Percentiles rank a stretch among this genome's conserved stretches.
These are phyloP conservation scores for Podospora anserina DNA, from an alignment of 495 filamentous ascomycete genomes.

Conservation along the genomic window DNA sequence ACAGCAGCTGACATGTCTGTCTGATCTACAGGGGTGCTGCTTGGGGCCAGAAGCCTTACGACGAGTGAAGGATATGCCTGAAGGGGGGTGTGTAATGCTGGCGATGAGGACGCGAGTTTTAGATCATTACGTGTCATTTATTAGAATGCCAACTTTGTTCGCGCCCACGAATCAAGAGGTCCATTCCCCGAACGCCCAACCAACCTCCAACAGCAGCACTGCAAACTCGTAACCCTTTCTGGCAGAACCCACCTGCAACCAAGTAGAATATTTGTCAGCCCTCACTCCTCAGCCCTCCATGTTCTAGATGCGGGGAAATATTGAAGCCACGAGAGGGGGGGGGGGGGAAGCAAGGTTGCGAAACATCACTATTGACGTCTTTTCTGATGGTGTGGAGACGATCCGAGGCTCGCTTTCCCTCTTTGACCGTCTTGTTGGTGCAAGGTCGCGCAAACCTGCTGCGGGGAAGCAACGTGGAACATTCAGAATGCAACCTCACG, in stretches of 20 bases:
- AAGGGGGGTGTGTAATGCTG: background rate
- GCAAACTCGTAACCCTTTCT: too few relatives aligned
- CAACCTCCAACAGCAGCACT: too few relatives aligned
- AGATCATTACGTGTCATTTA: background rate
- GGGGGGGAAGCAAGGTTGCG: background rate
- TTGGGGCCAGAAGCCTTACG: slow-evolving; percentile 35
- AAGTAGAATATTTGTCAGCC: background rate
- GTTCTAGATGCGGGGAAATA: background rate
- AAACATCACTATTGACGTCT: background rate
- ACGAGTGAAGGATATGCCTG: background rate
- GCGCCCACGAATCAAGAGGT: too few relatives aligned
- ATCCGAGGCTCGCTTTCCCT: background rate
- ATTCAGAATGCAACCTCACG: background rate
- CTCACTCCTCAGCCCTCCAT: background rate
- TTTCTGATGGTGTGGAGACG: background rate
- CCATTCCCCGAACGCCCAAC: too few relatives aligned
- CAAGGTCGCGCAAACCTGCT: background rate
- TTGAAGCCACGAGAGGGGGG: background rate
- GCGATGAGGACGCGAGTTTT: background rate
- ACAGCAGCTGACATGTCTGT: background rate
- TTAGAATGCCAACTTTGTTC: too few relatives aligned
- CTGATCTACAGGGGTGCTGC: slow-evolving; percentile 12
- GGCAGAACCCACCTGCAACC: background rate
- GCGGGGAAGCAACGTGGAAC: background rate
- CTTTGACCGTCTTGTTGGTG: background rate